Conservation (phyloP, 2,329 filamentous ascomycete species). For the Aspergillus awamori region DNA sequence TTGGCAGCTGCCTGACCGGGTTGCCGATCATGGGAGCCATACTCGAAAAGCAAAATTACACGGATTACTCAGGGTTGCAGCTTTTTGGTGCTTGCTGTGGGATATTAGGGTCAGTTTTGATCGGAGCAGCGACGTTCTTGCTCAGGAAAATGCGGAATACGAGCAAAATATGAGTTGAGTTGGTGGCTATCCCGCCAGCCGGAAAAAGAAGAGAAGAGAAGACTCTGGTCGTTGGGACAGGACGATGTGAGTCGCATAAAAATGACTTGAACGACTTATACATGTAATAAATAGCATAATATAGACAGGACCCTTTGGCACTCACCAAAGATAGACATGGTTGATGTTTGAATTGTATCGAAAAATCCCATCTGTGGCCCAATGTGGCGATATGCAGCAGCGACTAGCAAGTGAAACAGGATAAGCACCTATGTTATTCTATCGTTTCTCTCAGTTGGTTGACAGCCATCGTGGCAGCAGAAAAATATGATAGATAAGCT, state of each 20-base stretch:
- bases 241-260: background rate
- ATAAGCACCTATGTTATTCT: too few relatives aligned
- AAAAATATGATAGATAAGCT: background rate
- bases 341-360: too few relatives aligned
- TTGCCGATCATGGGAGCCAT: constrained; percentile 35
- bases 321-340: too few relatives aligned
- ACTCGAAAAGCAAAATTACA: constrained; percentile 21
- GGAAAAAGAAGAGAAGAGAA: too few relatives aligned
- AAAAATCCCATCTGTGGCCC: too few relatives aligned
- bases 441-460: too few relatives aligned
- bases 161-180: background rate
- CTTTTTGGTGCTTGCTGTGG: constrained; percentile 23
- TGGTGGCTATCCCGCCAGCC: too few relatives aligned
- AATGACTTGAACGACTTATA: background rate
- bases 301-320: background rate
- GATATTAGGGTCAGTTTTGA: background rate
- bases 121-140: background rate
- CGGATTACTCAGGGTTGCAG: constrained; percentile 30
- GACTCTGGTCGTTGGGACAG: too few relatives aligned
- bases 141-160: background rate
- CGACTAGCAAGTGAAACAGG: too few relatives aligned
- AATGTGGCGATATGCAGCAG: too few relatives aligned
- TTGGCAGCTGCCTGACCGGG: constrained; percentile 23
- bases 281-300: background rate
- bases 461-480: background rate